These are phyloP conservation scores for Claviceps arundinis DNA, from an alignment of 2,329 filamentous ascomycete species.

Conservation along the genomic window DNA sequence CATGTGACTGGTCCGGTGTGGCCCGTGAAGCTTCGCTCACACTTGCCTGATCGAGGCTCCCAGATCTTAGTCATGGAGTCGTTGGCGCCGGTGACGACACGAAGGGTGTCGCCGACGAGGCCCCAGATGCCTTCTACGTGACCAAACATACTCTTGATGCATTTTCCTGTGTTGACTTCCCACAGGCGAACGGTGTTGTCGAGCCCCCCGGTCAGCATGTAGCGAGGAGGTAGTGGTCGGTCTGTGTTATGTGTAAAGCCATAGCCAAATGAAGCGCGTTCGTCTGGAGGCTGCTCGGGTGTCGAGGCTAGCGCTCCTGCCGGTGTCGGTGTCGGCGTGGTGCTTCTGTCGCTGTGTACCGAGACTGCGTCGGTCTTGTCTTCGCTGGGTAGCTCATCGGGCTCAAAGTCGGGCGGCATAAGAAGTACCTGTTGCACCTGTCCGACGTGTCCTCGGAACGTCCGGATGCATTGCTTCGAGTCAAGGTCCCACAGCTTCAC, in stretches of 20 bases:
- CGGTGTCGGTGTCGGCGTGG: slow-evolving; percentile 20
- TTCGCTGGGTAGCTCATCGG: slow-evolving; percentile 49
- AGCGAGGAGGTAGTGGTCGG: slow-evolving; percentile 66
- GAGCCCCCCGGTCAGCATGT: slow-evolving; percentile 85
- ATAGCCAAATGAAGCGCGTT: slow-evolving; percentile 43
- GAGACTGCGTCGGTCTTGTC: slow-evolving; percentile 42
- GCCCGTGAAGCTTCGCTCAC: slow-evolving; percentile 82
- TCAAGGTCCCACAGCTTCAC: slow-evolving; percentile 91
- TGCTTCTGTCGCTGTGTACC: slow-evolving; percentile 33
- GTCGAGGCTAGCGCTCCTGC: slow-evolving; percentile 6
- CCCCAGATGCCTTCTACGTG: slow-evolving; percentile 96
- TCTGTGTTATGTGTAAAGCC: slow-evolving; percentile 46
- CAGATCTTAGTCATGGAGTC: slow-evolving; percentile 90
- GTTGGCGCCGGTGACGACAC: slow-evolving; percentile 79
- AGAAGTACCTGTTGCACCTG: slow-evolving; percentile 87
- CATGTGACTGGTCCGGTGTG: slow-evolving; percentile 88
- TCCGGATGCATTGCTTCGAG: slow-evolving; percentile 61
- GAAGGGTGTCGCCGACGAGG: slow-evolving; percentile 73
- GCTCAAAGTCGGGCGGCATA: slow-evolving; percentile 77
- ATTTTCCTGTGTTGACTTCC: slow-evolving; percentile 72
- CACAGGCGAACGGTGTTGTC: slow-evolving; percentile 87
- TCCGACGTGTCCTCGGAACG: slow-evolving; percentile 80
- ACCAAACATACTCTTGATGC: slow-evolving; percentile 86
- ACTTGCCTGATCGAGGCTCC: slow-evolving; percentile 84
- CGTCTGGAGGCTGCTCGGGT: slow-evolving; percentile 24